These are phyloP conservation scores for Saksenaea vasiformis DNA, from an alignment of 371 early-diverging fungal genomes.

Conservation along the genomic window DNA sequence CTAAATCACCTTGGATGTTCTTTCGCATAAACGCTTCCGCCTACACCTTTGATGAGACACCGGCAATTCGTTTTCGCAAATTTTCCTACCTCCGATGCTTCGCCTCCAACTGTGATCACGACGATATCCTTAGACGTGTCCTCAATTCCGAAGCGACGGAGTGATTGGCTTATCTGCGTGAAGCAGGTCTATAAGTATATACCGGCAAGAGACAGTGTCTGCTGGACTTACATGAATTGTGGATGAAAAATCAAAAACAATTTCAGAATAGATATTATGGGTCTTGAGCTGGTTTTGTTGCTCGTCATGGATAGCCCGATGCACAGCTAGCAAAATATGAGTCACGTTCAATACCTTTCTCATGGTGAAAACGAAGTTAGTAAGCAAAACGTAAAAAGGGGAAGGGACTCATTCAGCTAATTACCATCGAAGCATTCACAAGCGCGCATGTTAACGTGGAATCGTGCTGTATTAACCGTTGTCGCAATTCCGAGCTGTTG, in stretches of 20 bases:
- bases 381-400: background rate
- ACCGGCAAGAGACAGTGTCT: background rate
- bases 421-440: conserved; percentile 56
- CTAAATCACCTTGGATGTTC: conserved; percentile 41
- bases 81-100: conserved; percentile 38
- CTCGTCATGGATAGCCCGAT: conserved; percentile 56
- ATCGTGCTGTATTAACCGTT: conserved; percentile 54
- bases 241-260: conserved; percentile 58
- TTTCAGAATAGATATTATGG: conserved; percentile 57
- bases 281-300: conserved; percentile 51
- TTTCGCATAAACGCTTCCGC: conserved; percentile 33
- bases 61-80: background rate
- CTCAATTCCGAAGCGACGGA: conserved; percentile 54
- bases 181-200: background rate
- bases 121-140: conserved; percentile 47
- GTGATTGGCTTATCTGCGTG: conserved; percentile 55
- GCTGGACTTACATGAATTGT: conserved; percentile 48
- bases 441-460: conserved; percentile 47
- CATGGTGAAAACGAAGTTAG: background rate
- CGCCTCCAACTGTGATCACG: conserved; percentile 52
- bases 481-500: conserved; percentile 51
- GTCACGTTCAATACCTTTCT: conserved; percentile 49
- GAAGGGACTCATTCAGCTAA: background rate
- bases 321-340: conserved; percentile 51
- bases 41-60: conserved; percentile 10